Evolutionary conservation across 2,329 filamentous ascomycete genomes (phyloP).

Genomic region (Aspergillus sergii): DNA sequence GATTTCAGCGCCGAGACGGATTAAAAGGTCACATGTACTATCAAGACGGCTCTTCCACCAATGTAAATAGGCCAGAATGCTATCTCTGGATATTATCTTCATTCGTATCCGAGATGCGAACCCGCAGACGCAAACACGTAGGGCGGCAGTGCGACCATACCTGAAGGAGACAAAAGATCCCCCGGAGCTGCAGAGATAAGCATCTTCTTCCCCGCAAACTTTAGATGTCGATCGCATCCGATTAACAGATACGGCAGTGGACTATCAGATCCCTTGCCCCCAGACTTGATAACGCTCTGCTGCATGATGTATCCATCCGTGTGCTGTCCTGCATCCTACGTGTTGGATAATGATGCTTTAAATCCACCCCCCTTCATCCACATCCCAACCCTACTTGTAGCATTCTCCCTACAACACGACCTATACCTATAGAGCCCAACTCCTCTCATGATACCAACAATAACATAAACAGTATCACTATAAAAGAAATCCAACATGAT

Average conservation of each 20-base stretch:
- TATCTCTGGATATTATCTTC: constrained; percentile 9
- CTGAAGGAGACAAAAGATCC: constrained; percentile 43
- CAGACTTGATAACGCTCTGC: background rate
- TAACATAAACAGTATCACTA: background rate
- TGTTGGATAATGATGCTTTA: background rate
- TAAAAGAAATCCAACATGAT: background rate
- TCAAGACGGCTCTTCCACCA: background rate
- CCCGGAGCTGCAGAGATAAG: constrained; percentile 12
- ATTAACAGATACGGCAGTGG: constrained; percentile 31
- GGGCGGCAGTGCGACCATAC: constrained; percentile 28
- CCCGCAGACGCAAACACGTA: constrained; percentile 1
- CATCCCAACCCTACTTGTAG: background rate
- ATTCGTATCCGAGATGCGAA: constrained; percentile 22
- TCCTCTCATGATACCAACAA: background rate
- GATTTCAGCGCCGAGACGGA: constrained; percentile 2
- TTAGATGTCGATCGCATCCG: constrained; percentile 26
- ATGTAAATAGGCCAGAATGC: constrained; percentile 12
- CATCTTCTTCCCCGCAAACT: constrained; percentile 6
- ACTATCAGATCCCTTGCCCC: background rate
- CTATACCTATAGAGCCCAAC: background rate
- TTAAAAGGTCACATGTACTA: background rate
- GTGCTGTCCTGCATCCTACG: background rate
- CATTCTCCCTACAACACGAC: background rate
- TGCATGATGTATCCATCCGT: background rate
- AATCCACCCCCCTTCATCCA: background rate